These are phyloP conservation scores for Talaromyces sp. DNA, from an alignment of 2,329 filamentous ascomycete species.

Conservation along the genomic window DNA sequence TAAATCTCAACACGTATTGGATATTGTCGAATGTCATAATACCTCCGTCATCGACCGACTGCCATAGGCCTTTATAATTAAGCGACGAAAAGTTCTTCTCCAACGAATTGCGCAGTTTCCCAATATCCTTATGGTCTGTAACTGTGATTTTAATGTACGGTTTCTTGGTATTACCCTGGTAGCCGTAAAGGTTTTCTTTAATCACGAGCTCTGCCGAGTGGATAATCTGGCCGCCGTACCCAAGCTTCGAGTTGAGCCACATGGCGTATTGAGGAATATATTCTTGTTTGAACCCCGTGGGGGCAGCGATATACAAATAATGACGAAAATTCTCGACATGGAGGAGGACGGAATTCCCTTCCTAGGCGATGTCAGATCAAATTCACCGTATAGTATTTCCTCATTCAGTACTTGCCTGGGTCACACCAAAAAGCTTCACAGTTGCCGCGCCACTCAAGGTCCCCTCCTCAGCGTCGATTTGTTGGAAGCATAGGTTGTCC, in stretches of 20 bases:
- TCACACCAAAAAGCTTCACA: slow-evolving; percentile 92
- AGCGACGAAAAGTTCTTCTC: slow-evolving; percentile 61
- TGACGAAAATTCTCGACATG: slow-evolving; percentile 96
- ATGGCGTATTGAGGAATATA: slow-evolving; percentile 75
- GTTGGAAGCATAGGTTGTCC: slow-evolving; percentile 81
- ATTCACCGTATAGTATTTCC: not conserved
- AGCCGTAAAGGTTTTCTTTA: slow-evolving; percentile 88
- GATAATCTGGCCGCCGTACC: slow-evolving; percentile 68
- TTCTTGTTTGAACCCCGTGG: slow-evolving; percentile 69
- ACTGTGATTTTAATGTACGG: slow-evolving; percentile 93
- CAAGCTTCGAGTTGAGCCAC: slow-evolving; percentile 75
- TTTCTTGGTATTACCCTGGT: slow-evolving; percentile 86
- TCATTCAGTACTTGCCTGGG: slow-evolving; percentile 52
- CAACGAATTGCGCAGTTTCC: slow-evolving; percentile 68
- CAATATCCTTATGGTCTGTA: slow-evolving; percentile 80
- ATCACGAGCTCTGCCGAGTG: slow-evolving; percentile 76
- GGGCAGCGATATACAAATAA: slow-evolving; percentile 90
- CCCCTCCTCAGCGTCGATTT: slow-evolving; percentile 93
- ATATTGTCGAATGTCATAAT: slow-evolving; percentile 94
- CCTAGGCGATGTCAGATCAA: slow-evolving; percentile 23
- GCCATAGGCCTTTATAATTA: slow-evolving; percentile 93
- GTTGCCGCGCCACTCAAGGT: slow-evolving; percentile 71
- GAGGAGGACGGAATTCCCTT: slow-evolving; percentile 84
- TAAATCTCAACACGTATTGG: slow-evolving; percentile 90
- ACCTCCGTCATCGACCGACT: slow-evolving; percentile 56